These are phyloP conservation scores for Prinsepia uniflora DNA, from an alignment of 306 rosid species.

Conservation along the genomic window DNA sequence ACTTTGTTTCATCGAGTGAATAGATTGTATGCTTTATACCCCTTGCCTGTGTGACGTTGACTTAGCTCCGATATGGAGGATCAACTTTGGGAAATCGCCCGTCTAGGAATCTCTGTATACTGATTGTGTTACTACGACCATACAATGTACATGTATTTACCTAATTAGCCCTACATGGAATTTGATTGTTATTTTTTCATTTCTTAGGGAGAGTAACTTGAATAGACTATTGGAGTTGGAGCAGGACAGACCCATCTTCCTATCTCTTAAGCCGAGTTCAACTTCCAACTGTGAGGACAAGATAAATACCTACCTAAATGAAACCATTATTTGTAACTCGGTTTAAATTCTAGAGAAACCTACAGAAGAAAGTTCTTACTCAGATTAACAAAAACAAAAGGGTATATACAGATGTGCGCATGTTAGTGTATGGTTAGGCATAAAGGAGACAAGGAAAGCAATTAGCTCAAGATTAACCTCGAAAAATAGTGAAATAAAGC, in stretches of 20 bases:
- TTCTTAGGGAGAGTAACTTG: neutral
- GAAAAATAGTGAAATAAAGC: too few relatives aligned
- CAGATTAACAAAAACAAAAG: too few relatives aligned
- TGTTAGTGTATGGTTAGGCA: too few relatives aligned
- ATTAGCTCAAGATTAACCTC: too few relatives aligned
- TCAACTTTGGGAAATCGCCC: neutral
- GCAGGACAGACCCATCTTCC: neutral
- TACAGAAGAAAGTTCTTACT: too few relatives aligned
- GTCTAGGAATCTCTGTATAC: slow-evolving; percentile 10
- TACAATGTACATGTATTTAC: slow-evolving; percentile 9
- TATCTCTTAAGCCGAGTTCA: too few relatives aligned
- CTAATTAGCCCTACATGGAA: neutral
- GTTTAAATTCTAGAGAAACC: too few relatives aligned
- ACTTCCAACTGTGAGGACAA: too few relatives aligned
- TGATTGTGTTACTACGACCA: neutral
- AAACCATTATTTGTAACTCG: too few relatives aligned
- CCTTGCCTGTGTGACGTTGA: neutral
- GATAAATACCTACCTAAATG: too few relatives aligned
- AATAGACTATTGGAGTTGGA: neutral
- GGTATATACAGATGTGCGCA: too few relatives aligned
- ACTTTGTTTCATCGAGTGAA: slow-evolving; percentile 4
- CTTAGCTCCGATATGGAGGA: neutral
- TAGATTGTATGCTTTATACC: neutral
- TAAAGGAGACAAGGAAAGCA: too few relatives aligned
- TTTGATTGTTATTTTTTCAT: neutral